Base-by-base conservation (phyloP, 345 rosid genomes). In the Eucalyptus guilfoylei region DNA sequence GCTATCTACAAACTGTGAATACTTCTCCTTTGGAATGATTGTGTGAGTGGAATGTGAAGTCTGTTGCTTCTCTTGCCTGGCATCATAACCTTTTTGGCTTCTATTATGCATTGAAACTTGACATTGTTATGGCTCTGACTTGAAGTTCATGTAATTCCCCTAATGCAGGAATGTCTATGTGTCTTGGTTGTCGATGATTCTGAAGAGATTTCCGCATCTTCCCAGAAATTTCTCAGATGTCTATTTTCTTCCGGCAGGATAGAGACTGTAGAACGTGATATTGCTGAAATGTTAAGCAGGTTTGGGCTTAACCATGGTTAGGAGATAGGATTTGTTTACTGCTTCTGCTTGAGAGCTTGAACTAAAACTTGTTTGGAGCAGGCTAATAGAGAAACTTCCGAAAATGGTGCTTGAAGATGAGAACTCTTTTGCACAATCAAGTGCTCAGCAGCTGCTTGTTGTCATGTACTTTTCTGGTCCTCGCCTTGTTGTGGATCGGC, bases 351-450 rank as follows among this genome's bases (percentile, higher is more conserved):
- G 87, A 88, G 72, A 80, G n/a, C 23, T n/a, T 40, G 85, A 23
- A 55, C 80, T 90, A 45, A 55, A 80, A 80, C 86, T 88, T 85
- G 83, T 86, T 55, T 72, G 89, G 37, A 50, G 85, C 88, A 98
- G 99, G 94, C 94, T 97, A 69, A 89, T 95, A 89, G 98, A 96
- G 91, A 96, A 93, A 96, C 98, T 98, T 89, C 99, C 99, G 52
- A 95, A 95, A 92, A 94, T 93, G 87, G 94, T 97, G 90, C 95
- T 98, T 87, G 94, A 94, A 86, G 94, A 92, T 91, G 96, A 96
- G 88, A 98, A 98, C 87, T 89, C 95, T 62, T 90, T 93, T 91
- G 96, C 97, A 81, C 92, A 95, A 69, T 94, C 97, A 49, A 94
- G 94, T 92, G 98, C 95, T 88, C 96, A 93, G 92, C 93, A 98